Evolutionary conservation across 1,284 basidiomycete genomes (phyloP).

Genomic region (Entoloma clypeatum): DNA sequence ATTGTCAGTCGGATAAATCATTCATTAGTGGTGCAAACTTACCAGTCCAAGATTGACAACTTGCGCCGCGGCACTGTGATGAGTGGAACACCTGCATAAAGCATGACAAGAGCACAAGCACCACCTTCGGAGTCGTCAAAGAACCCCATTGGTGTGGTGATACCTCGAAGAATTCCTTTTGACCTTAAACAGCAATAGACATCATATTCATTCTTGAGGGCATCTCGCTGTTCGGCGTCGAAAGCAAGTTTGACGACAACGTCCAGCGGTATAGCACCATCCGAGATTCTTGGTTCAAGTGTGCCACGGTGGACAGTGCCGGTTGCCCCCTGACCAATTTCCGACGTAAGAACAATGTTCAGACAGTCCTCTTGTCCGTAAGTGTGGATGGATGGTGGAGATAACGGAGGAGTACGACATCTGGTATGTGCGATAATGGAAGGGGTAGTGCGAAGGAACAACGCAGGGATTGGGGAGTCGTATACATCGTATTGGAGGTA

Average conservation of each 20-base stretch:
- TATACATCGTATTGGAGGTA: slow-evolving; percentile 18
- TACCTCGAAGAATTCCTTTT: slow-evolving; percentile 11
- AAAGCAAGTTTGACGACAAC: no score
- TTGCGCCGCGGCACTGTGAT: neutral
- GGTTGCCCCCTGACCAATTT: no score
- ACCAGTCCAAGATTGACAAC: slow-evolving; percentile 7
- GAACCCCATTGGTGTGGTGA: slow-evolving; percentile 10
- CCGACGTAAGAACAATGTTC: slow-evolving; percentile 11
- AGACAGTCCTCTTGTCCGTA: slow-evolving; percentile 9
- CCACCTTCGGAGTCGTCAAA: no score
- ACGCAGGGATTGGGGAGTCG: slow-evolving; percentile 11
- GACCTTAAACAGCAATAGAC: slow-evolving; percentile 9
- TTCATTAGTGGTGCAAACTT: slow-evolving; percentile 6
- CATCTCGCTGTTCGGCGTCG: slow-evolving; percentile 9
- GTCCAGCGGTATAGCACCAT: slow-evolving; percentile 8
- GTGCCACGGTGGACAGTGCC: slow-evolving; percentile 14
- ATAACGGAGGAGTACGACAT: slow-evolving; percentile 8
- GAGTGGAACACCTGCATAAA: slow-evolving; percentile 8
- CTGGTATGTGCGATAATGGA: slow-evolving; percentile 3
- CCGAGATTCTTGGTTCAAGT: slow-evolving; percentile 9
- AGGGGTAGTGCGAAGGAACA: slow-evolving; percentile 8
- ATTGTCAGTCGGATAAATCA: slow-evolving; percentile 4
- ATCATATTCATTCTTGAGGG: slow-evolving; percentile 12
- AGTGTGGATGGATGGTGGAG: slow-evolving; percentile 3
- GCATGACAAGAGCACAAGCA: no score